Percentiles rank a stretch among this genome's conserved stretches.
Evolutionary conservation across 2,329 filamentous ascomycete species (phyloP).

Genomic region (Stachybotrys echinatus): DNA sequence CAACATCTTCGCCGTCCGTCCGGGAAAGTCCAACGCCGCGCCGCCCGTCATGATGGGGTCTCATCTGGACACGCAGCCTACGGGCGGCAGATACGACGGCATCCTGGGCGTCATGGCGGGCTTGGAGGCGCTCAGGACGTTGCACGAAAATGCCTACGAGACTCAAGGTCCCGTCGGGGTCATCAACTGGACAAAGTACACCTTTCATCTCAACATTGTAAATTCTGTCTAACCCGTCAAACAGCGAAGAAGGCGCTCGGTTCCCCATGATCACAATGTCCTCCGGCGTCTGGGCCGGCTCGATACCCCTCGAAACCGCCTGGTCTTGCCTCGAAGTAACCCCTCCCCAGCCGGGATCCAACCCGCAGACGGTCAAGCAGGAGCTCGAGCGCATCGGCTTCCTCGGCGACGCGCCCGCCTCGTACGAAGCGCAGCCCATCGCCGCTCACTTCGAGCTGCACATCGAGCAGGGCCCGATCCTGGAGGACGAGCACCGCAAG

Average conservation of each 20-base stretch:
- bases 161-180: slow-evolving; percentile 69
- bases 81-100: slow-evolving; percentile 68
- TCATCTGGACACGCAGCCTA: slow-evolving; percentile 62
- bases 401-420: slow-evolving; percentile 43
- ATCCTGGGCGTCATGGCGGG: slow-evolving; percentile 70
- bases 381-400: slow-evolving; percentile 69
- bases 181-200: slow-evolving; percentile 71
- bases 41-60: slow-evolving; percentile 65
- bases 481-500: slow-evolving; percentile 9
- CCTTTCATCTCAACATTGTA: background rate
- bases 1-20: slow-evolving; percentile 71
- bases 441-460: slow-evolving; percentile 78
- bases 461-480: slow-evolving; percentile 60
- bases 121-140: slow-evolving; percentile 63
- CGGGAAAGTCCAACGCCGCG: slow-evolving; percentile 52
- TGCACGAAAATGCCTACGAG: slow-evolving; percentile 62
- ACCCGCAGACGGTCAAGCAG: slow-evolving; percentile 17
- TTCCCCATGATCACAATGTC: slow-evolving; percentile 72
- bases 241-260: slow-evolving; percentile 72
- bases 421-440: slow-evolving; percentile 41
- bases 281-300: slow-evolving; percentile 73
- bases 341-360: slow-evolving; percentile 6
- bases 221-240: background rate
- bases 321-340: slow-evolving; percentile 60
- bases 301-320: slow-evolving; percentile 55